Base-by-base conservation (phyloP, 768 basidiomycete genomes). In the Pulveroboletus frians region DNA sequence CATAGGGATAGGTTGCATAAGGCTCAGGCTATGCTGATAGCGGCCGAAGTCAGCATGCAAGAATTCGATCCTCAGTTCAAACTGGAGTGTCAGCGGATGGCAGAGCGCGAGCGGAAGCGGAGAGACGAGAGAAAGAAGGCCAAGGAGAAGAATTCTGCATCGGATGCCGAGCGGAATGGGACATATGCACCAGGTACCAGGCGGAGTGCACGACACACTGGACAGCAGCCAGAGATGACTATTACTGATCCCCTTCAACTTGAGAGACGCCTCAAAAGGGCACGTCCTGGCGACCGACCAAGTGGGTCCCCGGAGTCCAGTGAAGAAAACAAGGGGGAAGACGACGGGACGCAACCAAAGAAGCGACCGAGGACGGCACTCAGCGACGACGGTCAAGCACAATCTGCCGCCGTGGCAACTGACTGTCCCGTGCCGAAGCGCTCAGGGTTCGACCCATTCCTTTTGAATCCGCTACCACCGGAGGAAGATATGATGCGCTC, bases 51-150 rank as follows among this genome's bases (percentile, higher is more conserved):
- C 55, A 85, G 88, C 71, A 80, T 92, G 47, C 81, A 88, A 58
- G 88, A 89, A 60, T 91, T 93, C 57, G 93, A 95, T 60, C 75
- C 78, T 1, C 76, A 79, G 45, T 86, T 96, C 65, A 73, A 74
- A 43, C 50, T 83, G 26, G 95, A 97, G 65, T 97, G 94, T 65
- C 84, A 88, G 63, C 76, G 88, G 54, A 93, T 94, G 88, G 87
- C 90, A 13, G 76, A 68, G 34, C 73, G 84, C 44, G 88, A 94
- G 63, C 71, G 81, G 51, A 79, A 83, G 69, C 74, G 88, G 57
- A 67, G 80, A 50, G 78, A 79, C 9, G 83, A 80, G 52, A 55
- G 52, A 51, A 71, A 59, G 47, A 71, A 68, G 56, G 71, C 66
- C 35, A 78, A 69, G 58, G 75, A 17, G 17, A 65, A 37, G 41